Evolutionary conservation across 148 eudicot genomes (phyloP), one percentile per base, ranked within the genome.

Genomic region (Chenopodium quinoa): DNA sequence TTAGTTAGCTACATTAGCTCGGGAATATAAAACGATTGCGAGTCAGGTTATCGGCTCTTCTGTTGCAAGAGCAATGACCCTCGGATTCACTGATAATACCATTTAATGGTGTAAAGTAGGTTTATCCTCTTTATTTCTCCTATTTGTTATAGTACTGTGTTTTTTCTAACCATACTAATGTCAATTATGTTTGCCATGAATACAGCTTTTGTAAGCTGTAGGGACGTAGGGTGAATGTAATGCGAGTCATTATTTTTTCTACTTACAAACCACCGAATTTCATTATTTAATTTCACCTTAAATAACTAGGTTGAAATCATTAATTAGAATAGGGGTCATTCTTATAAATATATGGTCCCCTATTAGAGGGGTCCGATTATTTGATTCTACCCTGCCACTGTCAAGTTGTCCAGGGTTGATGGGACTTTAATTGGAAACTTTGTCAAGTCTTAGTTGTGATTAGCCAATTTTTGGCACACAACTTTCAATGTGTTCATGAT

Each of bases 331-430:
- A 4, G 37, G 63, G 63, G 7, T 40, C 22, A 10, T 13, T 73
- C 7, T 72, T 54, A 6, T 40, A 40, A 40, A 34, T 22, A 74
- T 9, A 74, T 74, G 77, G 77, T 74, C 77, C 77, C 77, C 27
- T 73, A 19, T 4, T 2, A 5, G 71, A 29, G 71, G 77, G 62
- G 17, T 74, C 63, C 16, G 10, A 47, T 74, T 73, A 3, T 12
- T 40, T 2, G 52, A 14, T 67, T 70, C 50, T 66, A 46, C 73
- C 60, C 73, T 66, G 50, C 62, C 80, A 78, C 37, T 78, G 80
- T 78, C 73, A 13, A 12, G 14, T 77, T 65, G 79, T 76, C 69
- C 52, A 10, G 29, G 71, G 50, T 34, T 34, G 64, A 29, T 75
- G 65, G 68, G 68, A 77, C 17, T 16, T 56, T 14, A 17, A 17